Conservation (phyloP, 345 rosid species). For the Camelina sativa region DNA sequence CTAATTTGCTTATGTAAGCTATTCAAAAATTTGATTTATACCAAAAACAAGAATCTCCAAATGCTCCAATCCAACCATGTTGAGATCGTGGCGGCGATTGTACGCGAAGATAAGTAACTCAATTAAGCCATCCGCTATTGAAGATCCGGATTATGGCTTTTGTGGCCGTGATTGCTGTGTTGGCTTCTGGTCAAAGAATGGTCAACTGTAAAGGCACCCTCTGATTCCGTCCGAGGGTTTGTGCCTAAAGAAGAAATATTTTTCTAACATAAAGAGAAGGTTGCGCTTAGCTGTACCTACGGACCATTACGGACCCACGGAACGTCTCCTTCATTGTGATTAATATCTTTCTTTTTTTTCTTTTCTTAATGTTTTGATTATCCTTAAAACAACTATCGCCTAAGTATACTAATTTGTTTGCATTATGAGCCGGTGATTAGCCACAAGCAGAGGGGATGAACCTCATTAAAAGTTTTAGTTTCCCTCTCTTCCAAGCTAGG, state of each 20-base stretch:
- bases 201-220: conserved; percentile 7
- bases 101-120: not conserved
- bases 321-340: conserved; percentile 25
- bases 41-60: not conserved
- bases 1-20: not conserved
- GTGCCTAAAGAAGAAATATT: not conserved
- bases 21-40: not conserved
- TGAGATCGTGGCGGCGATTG: not conserved
- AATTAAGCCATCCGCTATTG: not conserved
- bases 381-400: conserved; percentile 8
- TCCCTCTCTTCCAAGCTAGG: conserved; percentile 22
- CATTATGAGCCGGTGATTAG: conserved; percentile 32
- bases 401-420: conserved; percentile 23
- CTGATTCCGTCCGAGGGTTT: not conserved
- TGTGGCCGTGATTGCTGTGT: not conserved
- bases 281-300: conserved; percentile 26
- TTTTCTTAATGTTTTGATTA: not conserved
- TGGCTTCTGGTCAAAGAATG: not conserved
- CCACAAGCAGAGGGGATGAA: conserved; percentile 41
- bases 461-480: conserved; percentile 13
- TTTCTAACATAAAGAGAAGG: not conserved
- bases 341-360: not conserved
- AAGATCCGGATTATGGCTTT: not conserved
- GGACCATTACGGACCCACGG: conserved; percentile 28
- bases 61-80: not conserved